These are phyloP conservation scores for Backusella mclennaniae DNA, from an alignment of 192 early-diverging fungal species.

Conservation along the genomic window DNA sequence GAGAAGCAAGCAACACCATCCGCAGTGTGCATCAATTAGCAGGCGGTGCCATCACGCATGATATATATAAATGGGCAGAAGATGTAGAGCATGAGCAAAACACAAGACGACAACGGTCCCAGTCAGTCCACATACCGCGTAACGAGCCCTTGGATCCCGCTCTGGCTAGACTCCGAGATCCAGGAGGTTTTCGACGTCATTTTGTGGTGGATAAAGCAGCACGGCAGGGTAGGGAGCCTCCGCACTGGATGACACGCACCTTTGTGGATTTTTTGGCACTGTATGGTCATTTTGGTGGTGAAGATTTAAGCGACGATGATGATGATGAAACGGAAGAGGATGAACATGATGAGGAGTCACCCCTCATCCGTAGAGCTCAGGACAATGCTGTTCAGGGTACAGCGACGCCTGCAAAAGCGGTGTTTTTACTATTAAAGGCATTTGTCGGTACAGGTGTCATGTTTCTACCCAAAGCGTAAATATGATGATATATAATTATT, in stretches of 20 bases:
- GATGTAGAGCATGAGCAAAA: conserved; percentile 55
- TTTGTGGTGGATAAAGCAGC: conserved; percentile 75
- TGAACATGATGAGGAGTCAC: conserved; percentile 21
- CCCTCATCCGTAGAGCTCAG: conserved; percentile 33
- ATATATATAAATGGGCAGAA: conserved; percentile 89
- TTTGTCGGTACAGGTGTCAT: conserved; percentile 52
- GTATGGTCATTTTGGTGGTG: conserved; percentile 94
- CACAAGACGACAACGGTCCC: conserved; percentile 42
- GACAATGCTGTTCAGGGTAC: conserved; percentile 37
- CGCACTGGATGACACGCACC: conserved; percentile 84
- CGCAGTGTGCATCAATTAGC: conserved; percentile 52
- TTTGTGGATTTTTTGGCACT: conserved; percentile 94
- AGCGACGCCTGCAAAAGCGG: conserved; percentile 63
- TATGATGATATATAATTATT: background rate
- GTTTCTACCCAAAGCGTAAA: conserved; percentile 37
- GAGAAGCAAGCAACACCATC: conserved; percentile 18
- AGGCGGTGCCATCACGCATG: conserved; percentile 79
- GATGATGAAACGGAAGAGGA: conserved; percentile 39
- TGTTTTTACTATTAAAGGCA: conserved; percentile 72
- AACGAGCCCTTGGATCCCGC: conserved; percentile 51
- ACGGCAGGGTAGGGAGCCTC: conserved; percentile 53
- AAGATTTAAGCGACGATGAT: conserved; percentile 81
- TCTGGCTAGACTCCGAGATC: conserved; percentile 62
- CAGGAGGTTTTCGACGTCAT: conserved; percentile 88
- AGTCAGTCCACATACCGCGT: conserved; percentile 53